A percentile compares a stretch with the other conserved stretches of the same genome.
phyloP scores from a whole-genome alignment of 805 yeast species.

The Yamadazyma laniorum region DNA sequence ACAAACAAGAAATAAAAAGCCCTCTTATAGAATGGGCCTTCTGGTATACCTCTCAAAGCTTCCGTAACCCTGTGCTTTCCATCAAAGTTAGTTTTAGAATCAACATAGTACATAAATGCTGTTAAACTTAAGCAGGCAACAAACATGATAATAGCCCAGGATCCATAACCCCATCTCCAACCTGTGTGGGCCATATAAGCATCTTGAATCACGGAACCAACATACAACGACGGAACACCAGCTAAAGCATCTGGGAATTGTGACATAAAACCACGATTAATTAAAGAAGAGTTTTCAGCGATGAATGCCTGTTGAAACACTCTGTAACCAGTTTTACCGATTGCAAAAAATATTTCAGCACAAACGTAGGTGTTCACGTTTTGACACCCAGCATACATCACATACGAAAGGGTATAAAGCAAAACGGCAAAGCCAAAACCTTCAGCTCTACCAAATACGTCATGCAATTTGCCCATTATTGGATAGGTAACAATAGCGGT shows the following conservation, averaged over 20 bases:
- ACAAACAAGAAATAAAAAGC: constrained; percentile 14
- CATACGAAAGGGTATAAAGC: constrained; percentile 20
- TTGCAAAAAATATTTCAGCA: constrained; percentile 19
- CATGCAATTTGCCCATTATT: constrained; percentile 21
- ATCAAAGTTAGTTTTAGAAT: constrained; percentile 21
- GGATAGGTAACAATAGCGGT: constrained; percentile 21
- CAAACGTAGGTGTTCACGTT: constrained; percentile 21
- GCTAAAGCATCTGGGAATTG: constrained; percentile 13
- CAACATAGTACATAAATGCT: constrained; percentile 28
- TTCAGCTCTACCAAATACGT: constrained; percentile 21
- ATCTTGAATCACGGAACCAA: constrained; percentile 43
- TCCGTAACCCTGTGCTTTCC: constrained; percentile 6
- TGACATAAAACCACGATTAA: constrained; percentile 19
- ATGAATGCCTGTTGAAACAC: constrained; percentile 16
- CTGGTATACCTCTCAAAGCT: constrained; percentile 6
- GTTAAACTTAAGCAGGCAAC: constrained; percentile 32
- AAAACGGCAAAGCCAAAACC: constrained; percentile 17
- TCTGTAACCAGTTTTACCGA: constrained; percentile 20
- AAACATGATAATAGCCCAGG: constrained; percentile 46
- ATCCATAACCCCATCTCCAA: constrained; percentile 55
- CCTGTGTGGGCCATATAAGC: constrained; percentile 28
- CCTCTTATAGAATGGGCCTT: constrained; percentile 14
- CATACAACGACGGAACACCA: constrained; percentile 32
- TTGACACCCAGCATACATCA: constrained; percentile 18
- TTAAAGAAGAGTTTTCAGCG: constrained; percentile 22